Conservation (phyloP, 2,329 filamentous ascomycete species). For the Tolypocladium nubicola region DNA sequence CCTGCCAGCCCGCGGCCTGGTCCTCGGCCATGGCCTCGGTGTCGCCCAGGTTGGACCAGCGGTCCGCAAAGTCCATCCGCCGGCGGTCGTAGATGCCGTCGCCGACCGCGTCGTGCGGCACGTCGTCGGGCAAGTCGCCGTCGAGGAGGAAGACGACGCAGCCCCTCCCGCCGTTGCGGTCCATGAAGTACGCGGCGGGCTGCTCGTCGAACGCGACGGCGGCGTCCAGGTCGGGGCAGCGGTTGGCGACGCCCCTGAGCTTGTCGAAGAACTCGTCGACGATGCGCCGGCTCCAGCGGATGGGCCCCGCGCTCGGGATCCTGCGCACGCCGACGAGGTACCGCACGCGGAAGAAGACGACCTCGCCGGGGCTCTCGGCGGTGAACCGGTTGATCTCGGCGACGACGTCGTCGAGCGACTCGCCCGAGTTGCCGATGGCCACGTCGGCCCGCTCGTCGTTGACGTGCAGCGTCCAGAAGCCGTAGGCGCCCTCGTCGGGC, state of each 20-base stretch:
- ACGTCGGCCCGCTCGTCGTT: slow-evolving; percentile 20
- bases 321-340: slow-evolving; percentile 30
- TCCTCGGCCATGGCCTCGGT: slow-evolving; percentile 12
- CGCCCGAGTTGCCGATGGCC: slow-evolving; percentile 34
- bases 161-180: slow-evolving; percentile 18
- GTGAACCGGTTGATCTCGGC: slow-evolving; percentile 34
- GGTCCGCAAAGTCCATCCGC: slow-evolving; percentile 14
- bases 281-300: slow-evolving; percentile 24
- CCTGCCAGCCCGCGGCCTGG: slow-evolving; percentile 12
- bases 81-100: slow-evolving; percentile 19
- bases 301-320: slow-evolving; percentile 12
- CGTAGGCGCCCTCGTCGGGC: slow-evolving; percentile 3
- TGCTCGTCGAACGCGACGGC: slow-evolving; percentile 14
- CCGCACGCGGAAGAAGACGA: slow-evolving; percentile 34
- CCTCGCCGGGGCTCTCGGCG: slow-evolving; percentile 27
- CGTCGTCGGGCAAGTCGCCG: not conserved
- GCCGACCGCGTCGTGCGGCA: slow-evolving; percentile 7
- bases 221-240: slow-evolving; percentile 16
- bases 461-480: slow-evolving; percentile 32
- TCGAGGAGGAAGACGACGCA: slow-evolving; percentile 22
- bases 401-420: slow-evolving; percentile 30
- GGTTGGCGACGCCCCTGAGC: slow-evolving; percentile 29
- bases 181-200: slow-evolving; percentile 17
- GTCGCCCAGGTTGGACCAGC: slow-evolving; percentile 19
- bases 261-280: slow-evolving; percentile 31